Base-by-base conservation (phyloP, 164 flowering plant genomes). In the Kingdonia uniflora region DNA sequence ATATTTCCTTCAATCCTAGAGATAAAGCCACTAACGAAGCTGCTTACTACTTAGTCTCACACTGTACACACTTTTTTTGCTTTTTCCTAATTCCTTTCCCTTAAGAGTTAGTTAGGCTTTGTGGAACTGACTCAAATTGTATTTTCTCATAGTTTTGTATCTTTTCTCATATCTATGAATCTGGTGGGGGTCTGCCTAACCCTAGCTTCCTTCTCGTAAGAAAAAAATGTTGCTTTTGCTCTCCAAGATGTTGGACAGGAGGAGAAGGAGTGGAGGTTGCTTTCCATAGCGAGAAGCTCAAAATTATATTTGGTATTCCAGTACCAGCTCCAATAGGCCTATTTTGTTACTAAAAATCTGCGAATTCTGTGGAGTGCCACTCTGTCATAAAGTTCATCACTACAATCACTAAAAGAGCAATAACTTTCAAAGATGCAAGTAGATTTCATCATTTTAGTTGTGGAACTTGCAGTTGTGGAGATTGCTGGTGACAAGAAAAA, bases 211-310 rank as follows among this genome's bases (percentile, higher is more conserved):
- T n/a, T n/a, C n/a, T n/a, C n/a, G n/a, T n/a, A n/a, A n/a, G n/a
- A n/a, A n/a, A n/a, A n/a, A n/a, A n/a, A n/a, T n/a, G n/a, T n/a
- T n/a, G n/a, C n/a, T n/a, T n/a, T 62, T 73, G 82, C 68, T 16
- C 54, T 78, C 38, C 82, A 78, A 35, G 74, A 78, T 59, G 74
- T 78, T 29, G 82, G 75, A 56, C 78, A 73, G 54, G 82, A 78
- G 56, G 80, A 75, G 66, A 78, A 75, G 58, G 82, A 75, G 49
- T 47, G 56, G 17, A 64, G 64, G 39, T 71, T 78, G 20, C 72
- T 64, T 49, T 56, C 49, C 82, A 78, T 49, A 78, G 82, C 42
- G 80, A 78, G 67, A 75, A 75, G 68, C 51, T 78, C 11, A 78
- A 80, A 22, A 71, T 78, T 23, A 78, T 74, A 17, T 75, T 66